Percentiles rank a stretch among this genome's conserved stretches.
These are phyloP conservation scores for Delonix regia DNA, from an alignment of 306 rosid genomes.

Conservation along the genomic window DNA sequence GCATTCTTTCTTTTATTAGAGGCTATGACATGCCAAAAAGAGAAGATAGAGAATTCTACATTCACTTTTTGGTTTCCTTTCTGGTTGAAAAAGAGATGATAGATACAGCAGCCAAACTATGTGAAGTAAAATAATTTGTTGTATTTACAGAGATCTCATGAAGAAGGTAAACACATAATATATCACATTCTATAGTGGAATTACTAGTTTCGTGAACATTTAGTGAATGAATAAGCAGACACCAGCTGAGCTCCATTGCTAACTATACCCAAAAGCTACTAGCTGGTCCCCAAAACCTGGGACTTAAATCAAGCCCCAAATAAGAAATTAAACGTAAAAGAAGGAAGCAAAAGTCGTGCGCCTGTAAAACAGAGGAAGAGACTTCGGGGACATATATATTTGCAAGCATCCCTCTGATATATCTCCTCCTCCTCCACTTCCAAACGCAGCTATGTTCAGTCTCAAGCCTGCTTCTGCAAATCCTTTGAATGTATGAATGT, in stretches of 20 bases:
- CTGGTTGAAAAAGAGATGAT: not conserved
- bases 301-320: slow-evolving; percentile 36
- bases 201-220: slow-evolving; percentile 37
- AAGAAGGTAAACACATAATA: slow-evolving; percentile 17
- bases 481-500: slow-evolving; percentile 74
- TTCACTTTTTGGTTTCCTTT: not conserved
- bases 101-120: not conserved
- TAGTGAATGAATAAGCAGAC: slow-evolving; percentile 61
- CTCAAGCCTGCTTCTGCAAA: slow-evolving; percentile 56
- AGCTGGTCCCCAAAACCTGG: slow-evolving; percentile 63
- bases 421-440: slow-evolving; percentile 45
- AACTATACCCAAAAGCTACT: slow-evolving; percentile 73
- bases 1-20: not conserved
- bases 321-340: not conserved
- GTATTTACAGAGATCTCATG: slow-evolving; percentile 32
- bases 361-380: slow-evolving; percentile 43
- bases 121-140: slow-evolving; percentile 10
- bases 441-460: slow-evolving; percentile 52
- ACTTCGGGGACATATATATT: slow-evolving; percentile 74
- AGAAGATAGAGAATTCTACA: not conserved
- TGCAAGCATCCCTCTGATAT: slow-evolving; percentile 76
- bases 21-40: not conserved
- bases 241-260: slow-evolving; percentile 89
- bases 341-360: slow-evolving; percentile 10
- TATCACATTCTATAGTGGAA: slow-evolving; percentile 33